A percentile compares a stretch with the other conserved stretches of the same genome.
Evolutionary conservation across 176 grass and related monocot species (phyloP).

Genomic region (Raddia guianensis): DNA sequence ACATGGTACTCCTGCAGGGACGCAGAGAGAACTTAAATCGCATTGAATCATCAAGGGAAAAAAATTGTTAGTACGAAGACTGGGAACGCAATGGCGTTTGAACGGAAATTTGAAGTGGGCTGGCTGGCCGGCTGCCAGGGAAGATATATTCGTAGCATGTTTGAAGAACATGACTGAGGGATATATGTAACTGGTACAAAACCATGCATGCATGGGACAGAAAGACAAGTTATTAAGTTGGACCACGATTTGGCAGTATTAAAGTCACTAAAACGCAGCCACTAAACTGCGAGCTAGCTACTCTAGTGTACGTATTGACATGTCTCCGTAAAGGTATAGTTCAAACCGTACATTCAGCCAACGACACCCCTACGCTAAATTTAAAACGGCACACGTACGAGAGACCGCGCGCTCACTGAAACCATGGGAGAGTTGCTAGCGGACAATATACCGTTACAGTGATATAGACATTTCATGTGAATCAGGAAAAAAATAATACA

Average conservation of each 20-base stretch:
- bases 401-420: no score
- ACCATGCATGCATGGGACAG: not conserved
- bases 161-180: not conserved
- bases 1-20: slow-evolving; percentile 12
- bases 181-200: not conserved
- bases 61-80: not conserved
- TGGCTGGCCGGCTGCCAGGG: not conserved
- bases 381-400: not conserved
- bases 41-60: not conserved
- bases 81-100: not conserved
- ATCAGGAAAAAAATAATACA: no score
- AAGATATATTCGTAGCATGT: not conserved
- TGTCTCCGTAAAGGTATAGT: not conserved
- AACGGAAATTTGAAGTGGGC: not conserved
- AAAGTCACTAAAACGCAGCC: not conserved
- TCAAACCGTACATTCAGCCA: not conserved
- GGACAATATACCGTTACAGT: no score
- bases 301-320: not conserved
- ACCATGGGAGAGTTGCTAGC: not conserved
- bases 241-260: not conserved
- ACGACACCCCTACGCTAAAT: not conserved
- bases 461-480: no score
- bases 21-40: not conserved
- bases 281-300: not conserved
- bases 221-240: not conserved